Evolutionary conservation across 192 early-diverging fungal genomes (phyloP).

Genomic region (Linnemannia elongata): DNA sequence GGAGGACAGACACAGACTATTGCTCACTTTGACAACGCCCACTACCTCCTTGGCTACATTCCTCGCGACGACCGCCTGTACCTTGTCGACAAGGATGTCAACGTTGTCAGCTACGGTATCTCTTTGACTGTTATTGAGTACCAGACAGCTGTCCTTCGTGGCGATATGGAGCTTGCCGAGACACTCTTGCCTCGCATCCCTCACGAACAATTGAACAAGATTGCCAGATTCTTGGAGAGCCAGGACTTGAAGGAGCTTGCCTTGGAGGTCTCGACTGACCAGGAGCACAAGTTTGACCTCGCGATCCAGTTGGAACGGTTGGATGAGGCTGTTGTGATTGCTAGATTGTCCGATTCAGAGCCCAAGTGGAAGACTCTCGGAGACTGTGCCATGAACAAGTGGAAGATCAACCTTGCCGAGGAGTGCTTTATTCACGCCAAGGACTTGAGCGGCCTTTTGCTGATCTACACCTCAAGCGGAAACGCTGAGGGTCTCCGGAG

Average conservation of each 20-base stretch:
- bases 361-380: conserved; percentile 96
- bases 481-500: conserved; percentile 82
- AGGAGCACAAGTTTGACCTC: conserved; percentile 97
- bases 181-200: conserved; percentile 88
- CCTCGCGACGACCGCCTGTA: conserved; percentile 96
- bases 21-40: conserved; percentile 92
- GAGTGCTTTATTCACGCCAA: conserved; percentile 90
- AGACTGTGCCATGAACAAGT: conserved; percentile 88
- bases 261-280: conserved; percentile 92
- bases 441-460: conserved; percentile 91
- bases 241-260: conserved; percentile 95
- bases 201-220: conserved; percentile 87
- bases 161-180: conserved; percentile 88
- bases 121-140: conserved; percentile 97
- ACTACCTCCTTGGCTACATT: conserved; percentile 96
- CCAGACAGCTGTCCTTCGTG: conserved; percentile 96
- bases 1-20: conserved; percentile 96
- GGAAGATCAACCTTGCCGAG: conserved; percentile 93
- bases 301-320: conserved; percentile 90
- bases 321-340: conserved; percentile 90
- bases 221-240: conserved; percentile 96
- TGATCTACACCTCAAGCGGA: conserved; percentile 93
- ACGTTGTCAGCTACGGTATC: conserved; percentile 91
- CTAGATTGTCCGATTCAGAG: conserved; percentile 84
- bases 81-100: conserved; percentile 94